Percentiles rank a stretch among this genome's conserved stretches.
These are phyloP conservation scores for Termitomyces sp. DNA, from an alignment of 768 basidiomycete genomes.

Conservation along the genomic window DNA sequence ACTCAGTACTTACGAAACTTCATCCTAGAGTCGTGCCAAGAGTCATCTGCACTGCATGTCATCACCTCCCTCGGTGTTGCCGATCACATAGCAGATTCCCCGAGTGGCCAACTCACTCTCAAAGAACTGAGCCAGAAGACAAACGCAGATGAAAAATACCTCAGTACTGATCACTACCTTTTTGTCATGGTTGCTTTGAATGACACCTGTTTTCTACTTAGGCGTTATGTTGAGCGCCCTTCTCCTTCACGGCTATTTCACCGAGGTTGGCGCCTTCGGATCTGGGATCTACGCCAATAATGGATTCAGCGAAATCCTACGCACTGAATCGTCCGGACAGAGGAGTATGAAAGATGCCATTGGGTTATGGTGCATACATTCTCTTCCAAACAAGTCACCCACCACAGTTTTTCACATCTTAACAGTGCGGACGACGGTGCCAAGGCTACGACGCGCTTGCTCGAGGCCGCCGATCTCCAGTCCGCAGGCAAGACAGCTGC, in stretches of 20 bases:
- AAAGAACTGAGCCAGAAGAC: background rate
- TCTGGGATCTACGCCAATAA: conserved; percentile 11
- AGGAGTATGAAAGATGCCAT: conserved; percentile 12
- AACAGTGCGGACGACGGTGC: conserved; percentile 14
- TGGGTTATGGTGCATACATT: conserved; percentile 5
- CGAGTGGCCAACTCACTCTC: background rate
- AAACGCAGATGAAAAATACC: background rate
- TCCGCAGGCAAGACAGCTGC: background rate
- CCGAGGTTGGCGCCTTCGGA: conserved; percentile 12
- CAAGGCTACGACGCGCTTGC: conserved; percentile 13
- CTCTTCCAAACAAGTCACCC: background rate
- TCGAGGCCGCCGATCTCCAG: conserved; percentile 8
- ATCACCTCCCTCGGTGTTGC: conserved; percentile 6
- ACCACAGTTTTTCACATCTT: background rate
- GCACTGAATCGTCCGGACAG: background rate
- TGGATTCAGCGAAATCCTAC: conserved; percentile 4
- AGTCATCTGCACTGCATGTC: conserved; percentile 12
- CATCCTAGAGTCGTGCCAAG: conserved; percentile 12
- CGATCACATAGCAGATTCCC: conserved; percentile 6
- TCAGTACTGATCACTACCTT: background rate
- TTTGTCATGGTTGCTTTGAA: background rate
- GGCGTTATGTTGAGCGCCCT: conserved; percentile 12
- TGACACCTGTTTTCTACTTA: background rate
- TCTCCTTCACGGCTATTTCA: conserved; percentile 9
- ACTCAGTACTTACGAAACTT: background rate